These are phyloP conservation scores for Aristolochia californica DNA, from an alignment of 164 flowering plant species.

Conservation along the genomic window DNA sequence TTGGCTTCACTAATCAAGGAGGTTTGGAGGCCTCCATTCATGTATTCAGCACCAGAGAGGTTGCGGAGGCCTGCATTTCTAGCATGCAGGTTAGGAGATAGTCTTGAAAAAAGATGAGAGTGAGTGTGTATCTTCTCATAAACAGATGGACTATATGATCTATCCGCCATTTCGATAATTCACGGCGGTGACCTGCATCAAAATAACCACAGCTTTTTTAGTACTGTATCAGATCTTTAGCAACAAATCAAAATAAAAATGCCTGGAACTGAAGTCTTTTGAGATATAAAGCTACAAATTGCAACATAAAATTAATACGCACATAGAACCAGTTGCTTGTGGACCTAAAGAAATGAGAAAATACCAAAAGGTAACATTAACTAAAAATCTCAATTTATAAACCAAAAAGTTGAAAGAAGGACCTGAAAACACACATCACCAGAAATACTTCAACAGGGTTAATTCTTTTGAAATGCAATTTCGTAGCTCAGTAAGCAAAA, in stretches of 20 bases:
- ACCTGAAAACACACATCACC: too few species aligned
- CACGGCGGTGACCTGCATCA: too few species aligned
- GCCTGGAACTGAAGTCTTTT: not conserved
- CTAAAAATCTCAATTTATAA: too few species aligned
- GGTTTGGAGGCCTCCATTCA: too few species aligned
- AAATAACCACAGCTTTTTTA: not conserved
- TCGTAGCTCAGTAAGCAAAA: too few species aligned
- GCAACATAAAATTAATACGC: not conserved
- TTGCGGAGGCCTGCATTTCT: constrained; percentile 13
- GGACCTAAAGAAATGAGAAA: too few species aligned
- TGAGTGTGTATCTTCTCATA: constrained; percentile 34
- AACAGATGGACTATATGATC: constrained; percentile 34
- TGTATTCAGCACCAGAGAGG: constrained; percentile 1
- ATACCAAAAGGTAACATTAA: too few species aligned
- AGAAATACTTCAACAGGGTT: too few species aligned
- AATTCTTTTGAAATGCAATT: too few species aligned
- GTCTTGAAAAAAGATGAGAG: constrained; percentile 32
- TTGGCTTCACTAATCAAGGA: too few species aligned
- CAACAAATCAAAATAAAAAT: not conserved
- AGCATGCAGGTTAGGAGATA: constrained; percentile 42
- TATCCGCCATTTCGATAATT: constrained; percentile 48
- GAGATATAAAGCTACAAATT: not conserved
- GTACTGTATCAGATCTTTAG: not conserved
- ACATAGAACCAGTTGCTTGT: too few species aligned
- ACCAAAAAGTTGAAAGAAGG: too few species aligned